These are phyloP conservation scores for Talaromyces thailandensis DNA, from an alignment of 495 filamentous ascomycete genomes.

Conservation along the genomic window DNA sequence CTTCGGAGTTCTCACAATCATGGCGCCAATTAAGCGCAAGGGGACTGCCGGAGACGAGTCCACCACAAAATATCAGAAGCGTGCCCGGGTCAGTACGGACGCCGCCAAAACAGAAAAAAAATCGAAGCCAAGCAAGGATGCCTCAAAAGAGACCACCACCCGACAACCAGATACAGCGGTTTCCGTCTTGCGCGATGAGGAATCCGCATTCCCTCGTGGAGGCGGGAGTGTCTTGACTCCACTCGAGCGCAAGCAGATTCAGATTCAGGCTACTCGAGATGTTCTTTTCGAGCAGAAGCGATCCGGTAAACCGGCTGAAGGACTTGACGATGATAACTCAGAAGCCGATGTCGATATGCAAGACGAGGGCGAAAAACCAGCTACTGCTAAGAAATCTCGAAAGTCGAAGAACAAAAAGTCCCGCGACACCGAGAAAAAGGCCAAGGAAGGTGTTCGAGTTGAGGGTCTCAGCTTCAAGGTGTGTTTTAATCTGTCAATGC, in stretches of 20 bases:
- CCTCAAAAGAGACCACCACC: neutral
- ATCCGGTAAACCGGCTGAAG: slow-evolving; percentile 33
- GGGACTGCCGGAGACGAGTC: slow-evolving; percentile 29
- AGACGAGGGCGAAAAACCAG: slow-evolving; percentile 24
- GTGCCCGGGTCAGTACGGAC: slow-evolving; percentile 30
- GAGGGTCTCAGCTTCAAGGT: slow-evolving; percentile 90
- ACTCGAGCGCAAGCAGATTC: slow-evolving; percentile 91
- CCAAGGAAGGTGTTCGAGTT: slow-evolving; percentile 57
- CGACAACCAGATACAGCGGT: slow-evolving; percentile 21
- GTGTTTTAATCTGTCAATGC: slow-evolving; percentile 11
- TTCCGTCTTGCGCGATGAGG: slow-evolving; percentile 62
- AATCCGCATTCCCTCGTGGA: slow-evolving; percentile 83
- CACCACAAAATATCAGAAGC: slow-evolving; percentile 34
- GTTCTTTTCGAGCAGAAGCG: slow-evolving; percentile 83
- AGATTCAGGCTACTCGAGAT: slow-evolving; percentile 85
- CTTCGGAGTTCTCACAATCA: slow-evolving; percentile 13
- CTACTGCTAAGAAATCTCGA: slow-evolving; percentile 41
- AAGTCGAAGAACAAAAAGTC: slow-evolving; percentile 32
- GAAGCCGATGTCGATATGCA: slow-evolving; percentile 43
- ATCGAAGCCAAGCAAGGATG: slow-evolving; percentile 24
- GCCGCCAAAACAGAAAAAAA: slow-evolving; percentile 17
- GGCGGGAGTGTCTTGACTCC: slow-evolving; percentile 86
- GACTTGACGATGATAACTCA: slow-evolving; percentile 29
- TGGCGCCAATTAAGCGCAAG: slow-evolving; percentile 49
- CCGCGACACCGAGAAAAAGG: slow-evolving; percentile 28